These are phyloP conservation scores for Lipomyces mesembrius DNA, from an alignment of 805 yeast genomes.

Conservation along the genomic window DNA sequence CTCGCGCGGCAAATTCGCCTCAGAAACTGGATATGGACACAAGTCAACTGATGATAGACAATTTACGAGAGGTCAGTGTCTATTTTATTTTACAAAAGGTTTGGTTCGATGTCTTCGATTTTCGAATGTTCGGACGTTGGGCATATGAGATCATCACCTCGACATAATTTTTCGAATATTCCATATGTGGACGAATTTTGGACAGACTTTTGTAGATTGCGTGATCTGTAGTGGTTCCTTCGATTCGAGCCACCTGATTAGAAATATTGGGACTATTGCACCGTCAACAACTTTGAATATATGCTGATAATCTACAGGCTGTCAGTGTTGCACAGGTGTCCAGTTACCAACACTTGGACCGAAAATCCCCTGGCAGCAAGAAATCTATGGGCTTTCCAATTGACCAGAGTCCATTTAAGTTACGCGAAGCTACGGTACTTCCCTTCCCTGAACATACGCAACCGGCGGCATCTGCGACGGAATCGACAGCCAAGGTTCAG, in stretches of 20 bases:
- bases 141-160: neutral
- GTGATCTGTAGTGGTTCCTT: no score
- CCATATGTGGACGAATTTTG: no score
- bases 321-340: constrained; percentile 30
- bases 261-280: neutral
- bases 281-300: neutral
- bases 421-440: neutral
- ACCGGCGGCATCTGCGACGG: neutral
- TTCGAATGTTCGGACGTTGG: neutral
- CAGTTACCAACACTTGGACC: constrained; percentile 23
- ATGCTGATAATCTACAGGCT: constrained; percentile 17
- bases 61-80: constrained; percentile 27
- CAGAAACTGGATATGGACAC: constrained; percentile 17
- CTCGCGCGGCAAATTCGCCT: constrained; percentile 4
- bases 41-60: constrained; percentile 13
- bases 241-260: no score
- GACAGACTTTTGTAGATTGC: no score
- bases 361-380: neutral
- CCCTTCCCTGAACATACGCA: neutral
- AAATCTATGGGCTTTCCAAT: neutral
- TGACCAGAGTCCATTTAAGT: neutral
- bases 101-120: neutral
- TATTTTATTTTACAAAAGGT: neutral
- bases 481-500: constrained; percentile 4
- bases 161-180: no score